Evolutionary conservation across 192 early-diverging fungal species (phyloP), one percentile per base, ranked within the genome.

Genomic region (Umbelopsis sp.): DNA sequence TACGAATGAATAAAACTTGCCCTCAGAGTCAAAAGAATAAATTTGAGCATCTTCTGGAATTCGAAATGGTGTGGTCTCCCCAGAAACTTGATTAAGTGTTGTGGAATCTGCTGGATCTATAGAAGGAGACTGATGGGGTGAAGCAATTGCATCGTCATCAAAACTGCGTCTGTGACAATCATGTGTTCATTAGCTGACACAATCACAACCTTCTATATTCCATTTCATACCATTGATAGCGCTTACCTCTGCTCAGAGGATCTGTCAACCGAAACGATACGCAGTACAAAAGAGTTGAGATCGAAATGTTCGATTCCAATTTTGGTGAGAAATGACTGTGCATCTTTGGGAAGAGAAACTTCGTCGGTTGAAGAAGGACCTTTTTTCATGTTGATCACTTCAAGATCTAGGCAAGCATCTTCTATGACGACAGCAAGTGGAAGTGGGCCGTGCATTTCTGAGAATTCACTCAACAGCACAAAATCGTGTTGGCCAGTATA

Each of bases 41-140:
- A 86, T 81, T 56, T 86, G 82, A 29, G 83, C 83, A 54, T 86
- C 84, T 41, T 86, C 84, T 8, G 84, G 84, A 36, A 86, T 82
- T 51, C 75, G 71, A 67, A 82, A 86, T 7, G 49, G 45, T 9
- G 75, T 75, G 8, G 77, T 75, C 9, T 74, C 77, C 68, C 34
- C 65, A 20, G 67, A 44, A 24, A 12, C 43, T 24, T 16, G 16
- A 44, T 44, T 12, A 36, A 68, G 43, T 3, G n/a, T 26, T 17
- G 49, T 4, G 44, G 49, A 47, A 47, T 69, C 68, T 50, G 11
- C 50, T 22, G n/a, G 16, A 9, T 50, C 45, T 38, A 21, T 22
- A 2, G 44, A 17, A n/a, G 26, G 52, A 16, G 41, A 44, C 22
- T 51, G 65, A 56, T 49, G 66, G 7, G 21, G 49, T 0, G 68